A percentile compares a stretch with the other conserved stretches of the same genome.
Conservation (phyloP, 805 yeast genomes). For the Teunomyces barrocoloradensis region DNA sequence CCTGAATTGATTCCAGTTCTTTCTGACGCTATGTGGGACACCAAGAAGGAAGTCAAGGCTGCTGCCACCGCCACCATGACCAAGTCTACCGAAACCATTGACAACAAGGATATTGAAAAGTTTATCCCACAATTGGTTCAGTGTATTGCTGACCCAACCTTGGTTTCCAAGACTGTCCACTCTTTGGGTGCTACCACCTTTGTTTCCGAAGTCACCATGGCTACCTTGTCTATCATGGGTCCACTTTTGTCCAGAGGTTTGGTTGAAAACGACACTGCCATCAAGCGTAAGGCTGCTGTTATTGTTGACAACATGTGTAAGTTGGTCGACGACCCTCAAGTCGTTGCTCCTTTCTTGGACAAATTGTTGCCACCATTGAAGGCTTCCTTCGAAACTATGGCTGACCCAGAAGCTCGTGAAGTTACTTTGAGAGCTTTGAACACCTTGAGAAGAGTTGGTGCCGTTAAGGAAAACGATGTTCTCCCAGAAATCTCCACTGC, state of each 20-base stretch:
- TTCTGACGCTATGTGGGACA: constrained; percentile 99
- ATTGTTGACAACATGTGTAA: constrained; percentile 99
- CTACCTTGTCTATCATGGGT: constrained; percentile 98
- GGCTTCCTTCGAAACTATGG: constrained; percentile 91
- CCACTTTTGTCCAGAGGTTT: constrained; percentile 99
- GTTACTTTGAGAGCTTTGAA: constrained; percentile 95
- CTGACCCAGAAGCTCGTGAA: constrained; percentile 99
- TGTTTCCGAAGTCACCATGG: constrained; percentile 99
- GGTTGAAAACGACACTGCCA: constrained; percentile 98
- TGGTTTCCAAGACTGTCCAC: constrained; percentile 99
- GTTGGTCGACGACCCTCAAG: constrained; percentile 99
- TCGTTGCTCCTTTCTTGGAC: constrained; percentile 98
- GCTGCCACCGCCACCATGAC: constrained; percentile 96
- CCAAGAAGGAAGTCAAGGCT: constrained; percentile 95
- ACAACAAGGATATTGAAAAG: constrained; percentile 99
- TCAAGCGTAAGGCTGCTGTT: constrained; percentile 99
- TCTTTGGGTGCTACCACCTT: constrained; percentile 99
- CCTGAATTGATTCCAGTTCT: constrained; percentile 98
- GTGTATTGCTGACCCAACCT: constrained; percentile 95
- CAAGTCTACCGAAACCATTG: constrained; percentile 95
- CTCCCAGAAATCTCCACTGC: constrained; percentile 98
- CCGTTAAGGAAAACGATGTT: constrained; percentile 81
- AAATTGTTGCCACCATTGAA: constrained; percentile 94
- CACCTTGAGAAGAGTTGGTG: constrained; percentile 99
- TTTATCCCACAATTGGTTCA: constrained; percentile 96